A percentile compares a stretch with the other conserved stretches of the same genome.
phyloP scores from a whole-genome alignment of 345 rosid species.

The Streptanthus diversifolius region DNA sequence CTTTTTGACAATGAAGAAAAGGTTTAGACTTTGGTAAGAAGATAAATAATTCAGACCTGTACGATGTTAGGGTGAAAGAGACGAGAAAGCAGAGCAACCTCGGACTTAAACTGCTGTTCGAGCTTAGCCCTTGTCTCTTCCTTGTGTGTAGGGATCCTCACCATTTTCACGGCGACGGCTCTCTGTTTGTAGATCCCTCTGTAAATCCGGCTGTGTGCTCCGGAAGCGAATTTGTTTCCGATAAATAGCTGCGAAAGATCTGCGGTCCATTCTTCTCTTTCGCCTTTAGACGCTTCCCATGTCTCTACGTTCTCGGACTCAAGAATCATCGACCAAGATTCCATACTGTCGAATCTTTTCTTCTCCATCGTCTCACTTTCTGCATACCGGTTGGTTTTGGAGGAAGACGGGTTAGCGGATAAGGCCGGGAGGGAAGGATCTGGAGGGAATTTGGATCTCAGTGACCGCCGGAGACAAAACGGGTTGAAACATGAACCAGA shows the following conservation, averaged over 20 bases:
- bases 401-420: slow-evolving; percentile 49
- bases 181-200: slow-evolving; percentile 97
- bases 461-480: slow-evolving; percentile 56
- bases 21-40: not conserved
- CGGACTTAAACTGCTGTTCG: slow-evolving; percentile 95
- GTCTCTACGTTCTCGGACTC: slow-evolving; percentile 95
- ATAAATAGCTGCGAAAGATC: slow-evolving; percentile 95
- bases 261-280: slow-evolving; percentile 97
- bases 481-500: slow-evolving; percentile 70
- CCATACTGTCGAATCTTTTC: slow-evolving; percentile 92
- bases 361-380: slow-evolving; percentile 81
- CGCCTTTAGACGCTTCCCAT: slow-evolving; percentile 84
- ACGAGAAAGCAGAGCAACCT: slow-evolving; percentile 93
- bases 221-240: slow-evolving; percentile 96
- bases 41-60: slow-evolving; percentile 44
- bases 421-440: slow-evolving; percentile 7
- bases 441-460: slow-evolving; percentile 41
- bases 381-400: slow-evolving; percentile 40
- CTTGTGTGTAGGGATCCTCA: slow-evolving; percentile 75
- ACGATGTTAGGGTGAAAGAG: slow-evolving; percentile 89
- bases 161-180: slow-evolving; percentile 98
- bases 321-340: slow-evolving; percentile 95
- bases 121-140: slow-evolving; percentile 77
- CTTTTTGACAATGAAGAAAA: not conserved
- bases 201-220: slow-evolving; percentile 88